Evolutionary conservation across 1,139 yeast species (phyloP).

Genomic region (Zygosaccharomyces pseudobailii): DNA sequence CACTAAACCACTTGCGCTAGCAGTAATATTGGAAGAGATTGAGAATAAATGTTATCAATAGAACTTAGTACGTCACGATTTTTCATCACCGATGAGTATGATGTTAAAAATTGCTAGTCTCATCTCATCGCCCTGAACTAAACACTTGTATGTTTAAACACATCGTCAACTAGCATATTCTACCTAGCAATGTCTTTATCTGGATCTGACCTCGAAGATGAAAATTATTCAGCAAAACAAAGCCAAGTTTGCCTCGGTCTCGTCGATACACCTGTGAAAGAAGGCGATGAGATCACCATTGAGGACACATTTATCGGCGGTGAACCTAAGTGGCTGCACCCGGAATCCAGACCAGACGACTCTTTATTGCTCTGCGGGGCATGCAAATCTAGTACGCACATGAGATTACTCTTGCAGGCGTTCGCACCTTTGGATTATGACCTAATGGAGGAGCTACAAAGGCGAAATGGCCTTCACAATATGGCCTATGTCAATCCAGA

Average conservation of each 20-base stretch:
- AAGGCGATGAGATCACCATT: conserved; percentile 47
- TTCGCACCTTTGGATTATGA: conserved; percentile 62
- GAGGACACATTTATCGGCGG: conserved; percentile 84
- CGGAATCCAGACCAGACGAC: conserved; percentile 50
- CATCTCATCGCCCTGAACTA: not conserved
- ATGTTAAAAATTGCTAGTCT: not conserved
- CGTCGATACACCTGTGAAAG: conserved; percentile 46
- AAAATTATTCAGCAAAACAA: conserved; percentile 16
- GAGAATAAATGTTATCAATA: not conserved
- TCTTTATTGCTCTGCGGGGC: conserved; percentile 55
- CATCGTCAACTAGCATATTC: not conserved
- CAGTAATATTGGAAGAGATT: not conserved
- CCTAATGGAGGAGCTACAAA: conserved; percentile 23
- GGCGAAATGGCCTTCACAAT: conserved; percentile 11
- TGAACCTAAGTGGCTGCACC: conserved; percentile 56
- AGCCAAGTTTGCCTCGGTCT: conserved; percentile 51
- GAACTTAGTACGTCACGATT: too few species aligned
- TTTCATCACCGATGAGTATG: too few species aligned
- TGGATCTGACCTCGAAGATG: conserved; percentile 29
- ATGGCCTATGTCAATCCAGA: conserved; percentile 40
- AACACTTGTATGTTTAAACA: not conserved
- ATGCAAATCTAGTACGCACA: conserved; percentile 46
- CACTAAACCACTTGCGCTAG: conserved; percentile 25
- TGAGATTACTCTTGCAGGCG: conserved; percentile 74
- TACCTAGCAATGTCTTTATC: conserved; percentile 2